Base-by-base conservation (phyloP, 2,329 filamentous ascomycete genomes). In the Botrytis porri region DNA sequence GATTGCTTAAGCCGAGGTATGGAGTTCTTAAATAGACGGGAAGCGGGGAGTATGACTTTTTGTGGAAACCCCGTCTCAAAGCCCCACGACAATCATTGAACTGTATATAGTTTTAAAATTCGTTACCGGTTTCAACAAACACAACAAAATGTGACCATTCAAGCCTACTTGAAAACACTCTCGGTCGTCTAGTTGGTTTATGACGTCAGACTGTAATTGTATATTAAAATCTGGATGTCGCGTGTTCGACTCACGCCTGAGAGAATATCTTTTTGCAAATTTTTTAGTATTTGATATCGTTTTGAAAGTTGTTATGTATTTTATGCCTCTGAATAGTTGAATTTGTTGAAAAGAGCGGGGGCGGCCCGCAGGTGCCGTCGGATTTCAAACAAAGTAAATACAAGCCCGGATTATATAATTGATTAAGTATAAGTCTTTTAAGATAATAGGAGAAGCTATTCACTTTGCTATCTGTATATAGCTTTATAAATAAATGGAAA, bases 91-190 rank as follows among this genome's bases (percentile, higher is more conserved):
- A 7, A 39, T 10, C 8, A 29, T 4, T 4, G 2, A 29, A 3
- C 2, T 7, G 51, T 18, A 39, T 2, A 54, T 29, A 54, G n/a
- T 12, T 22, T 29, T 1, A 4, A 39, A 29, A 12, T 1, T 6
- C 1, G 0, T 0, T 1, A 0, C 3, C 2, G 0, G 4, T 1
- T 0, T 29, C 8, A 66, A 12, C 64, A 66, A 66, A 66, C 45
- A 66, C 45, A 66, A 79, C 64, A 66, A 66, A 66, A 16, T 54
- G 32, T 66, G 64, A 54, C 64, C 45, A 39, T 39, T 64, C 61
- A 41, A 64, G 61, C n/a, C 18, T 20, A 64, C 61, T 64, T 41
- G 61, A 45, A 64, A 64, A 43, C 9, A 45, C 61, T 64, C 61
- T 64, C 61, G 61, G 61, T 64, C 61, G 39, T 64, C 61, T 64